These are phyloP conservation scores for Populus tremula DNA, from an alignment of 345 rosid species.

Conservation along the genomic window DNA sequence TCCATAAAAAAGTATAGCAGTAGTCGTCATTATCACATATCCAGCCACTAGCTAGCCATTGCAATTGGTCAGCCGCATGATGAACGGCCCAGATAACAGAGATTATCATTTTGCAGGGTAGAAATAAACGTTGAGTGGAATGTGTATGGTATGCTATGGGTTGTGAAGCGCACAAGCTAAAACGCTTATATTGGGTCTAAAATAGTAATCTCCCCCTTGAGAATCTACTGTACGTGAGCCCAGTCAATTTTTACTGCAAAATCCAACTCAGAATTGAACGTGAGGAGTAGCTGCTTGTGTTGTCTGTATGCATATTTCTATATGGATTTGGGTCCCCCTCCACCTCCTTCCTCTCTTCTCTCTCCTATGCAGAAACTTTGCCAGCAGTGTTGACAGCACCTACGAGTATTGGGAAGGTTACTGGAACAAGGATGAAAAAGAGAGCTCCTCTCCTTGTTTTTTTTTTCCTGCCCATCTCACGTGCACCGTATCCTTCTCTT, in stretches of 20 bases:
- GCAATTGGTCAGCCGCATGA: neutral
- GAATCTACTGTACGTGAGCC: conserved; percentile 19
- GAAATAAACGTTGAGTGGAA: neutral
- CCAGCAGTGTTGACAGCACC: conserved; percentile 23
- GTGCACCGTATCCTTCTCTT: conserved; percentile 23
- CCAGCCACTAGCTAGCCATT: neutral
- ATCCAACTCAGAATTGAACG: conserved; percentile 32
- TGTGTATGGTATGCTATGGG: conserved; percentile 8
- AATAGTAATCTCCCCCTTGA: neutral
- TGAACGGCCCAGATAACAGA: neutral
- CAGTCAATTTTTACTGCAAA: conserved; percentile 11
- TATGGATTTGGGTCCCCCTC: conserved; percentile 43
- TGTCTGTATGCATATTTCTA: conserved; percentile 41
- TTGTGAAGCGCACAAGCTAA: conserved; percentile 16
- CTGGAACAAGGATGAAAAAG: conserved; percentile 13
- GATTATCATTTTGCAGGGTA: neutral
- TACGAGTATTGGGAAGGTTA: no score
- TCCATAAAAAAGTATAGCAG: no score
- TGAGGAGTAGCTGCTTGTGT: conserved; percentile 29
- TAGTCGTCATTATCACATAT: neutral
- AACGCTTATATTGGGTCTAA: neutral
- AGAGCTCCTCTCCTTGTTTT: conserved; percentile 3
- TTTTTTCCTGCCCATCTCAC: conserved; percentile 38
- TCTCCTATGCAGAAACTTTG: conserved; percentile 22
- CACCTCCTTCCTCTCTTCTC: conserved; percentile 10